phyloP scores from a whole-genome alignment of 345 rosid species.

The Ailanthus altissimus region DNA sequence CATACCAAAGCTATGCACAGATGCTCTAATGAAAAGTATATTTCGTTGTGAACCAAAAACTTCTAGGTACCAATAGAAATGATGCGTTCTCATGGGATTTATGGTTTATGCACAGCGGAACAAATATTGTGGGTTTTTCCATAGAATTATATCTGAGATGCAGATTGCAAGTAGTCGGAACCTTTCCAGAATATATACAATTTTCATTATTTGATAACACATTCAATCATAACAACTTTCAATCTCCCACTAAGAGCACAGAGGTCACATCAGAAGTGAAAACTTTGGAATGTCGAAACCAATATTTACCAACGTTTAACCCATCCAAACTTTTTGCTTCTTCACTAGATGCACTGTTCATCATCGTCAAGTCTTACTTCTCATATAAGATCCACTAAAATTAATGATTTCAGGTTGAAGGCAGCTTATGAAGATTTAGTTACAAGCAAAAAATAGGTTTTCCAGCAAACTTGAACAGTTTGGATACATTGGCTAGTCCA shows the following conservation, averaged over 20 bases:
- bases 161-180: background rate
- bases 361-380: background rate
- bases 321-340: background rate
- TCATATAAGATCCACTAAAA: background rate
- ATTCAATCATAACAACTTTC: background rate
- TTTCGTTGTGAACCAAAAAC: background rate
- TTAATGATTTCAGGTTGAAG: background rate
- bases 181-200: background rate
- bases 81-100: background rate
- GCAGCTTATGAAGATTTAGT: background rate
- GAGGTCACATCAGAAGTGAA: background rate
- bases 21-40: background rate
- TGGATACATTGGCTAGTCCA: background rate
- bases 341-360: background rate
- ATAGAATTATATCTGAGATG: background rate
- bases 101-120: background rate
- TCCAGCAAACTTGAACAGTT: background rate
- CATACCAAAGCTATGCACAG: background rate
- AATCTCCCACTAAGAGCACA: background rate
- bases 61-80: background rate
- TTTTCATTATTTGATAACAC: background rate
- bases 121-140: background rate
- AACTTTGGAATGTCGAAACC: background rate
- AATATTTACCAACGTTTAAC: background rate
- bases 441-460: background rate